These are phyloP conservation scores for Sphaerobolus stellatus DNA, from an alignment of 1,284 basidiomycete species.

Conservation along the genomic window DNA sequence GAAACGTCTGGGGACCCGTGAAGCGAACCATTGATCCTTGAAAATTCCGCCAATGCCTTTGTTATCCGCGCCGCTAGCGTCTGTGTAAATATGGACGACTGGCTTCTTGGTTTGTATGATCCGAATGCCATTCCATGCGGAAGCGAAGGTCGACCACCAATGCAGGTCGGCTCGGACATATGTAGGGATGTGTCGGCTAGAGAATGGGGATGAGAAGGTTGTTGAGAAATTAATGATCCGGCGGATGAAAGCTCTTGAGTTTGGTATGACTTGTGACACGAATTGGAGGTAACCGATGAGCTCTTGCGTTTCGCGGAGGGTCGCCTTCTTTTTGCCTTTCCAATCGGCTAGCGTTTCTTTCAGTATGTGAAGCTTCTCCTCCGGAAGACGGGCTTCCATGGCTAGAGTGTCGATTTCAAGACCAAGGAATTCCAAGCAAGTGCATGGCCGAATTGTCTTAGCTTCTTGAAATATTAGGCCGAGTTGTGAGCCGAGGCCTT, in stretches of 20 bases:
- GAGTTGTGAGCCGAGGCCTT: conserved; percentile 22
- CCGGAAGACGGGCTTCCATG: conserved; percentile 35
- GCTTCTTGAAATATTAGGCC: conserved; percentile 29
- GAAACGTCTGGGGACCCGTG: conserved; percentile 31
- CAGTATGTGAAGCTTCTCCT: conserved; percentile 8
- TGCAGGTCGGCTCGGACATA: conserved; percentile 14
- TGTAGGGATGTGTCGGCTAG: conserved; percentile 21
- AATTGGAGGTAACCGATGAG: conserved; percentile 18
- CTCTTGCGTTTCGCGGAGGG: conserved; percentile 16
- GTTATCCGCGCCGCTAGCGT: conserved; percentile 14
- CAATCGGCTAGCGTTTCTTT: conserved; percentile 10
- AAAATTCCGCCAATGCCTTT: conserved; percentile 18
- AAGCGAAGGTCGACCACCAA: conserved; percentile 30
- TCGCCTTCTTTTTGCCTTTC: conserved; percentile 13
- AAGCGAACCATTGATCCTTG: conserved; percentile 12
- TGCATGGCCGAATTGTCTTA: conserved; percentile 26
- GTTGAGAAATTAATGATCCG: conserved; percentile 26
- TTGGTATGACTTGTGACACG: conserved; percentile 32
- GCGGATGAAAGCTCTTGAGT: conserved; percentile 29
- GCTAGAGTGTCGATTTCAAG: conserved; percentile 29
- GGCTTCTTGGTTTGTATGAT: conserved; percentile 19
- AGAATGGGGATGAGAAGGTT: conserved; percentile 24
- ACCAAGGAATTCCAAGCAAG: conserved; percentile 31
- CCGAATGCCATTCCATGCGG: conserved; percentile 32
- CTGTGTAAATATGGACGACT: conserved; percentile 12